A percentile compares a stretch with the other conserved stretches of the same genome.
Evolutionary conservation across 2,329 filamentous ascomycete species (phyloP).

Genomic region (Neofusicoccum kwambonambiense): DNA sequence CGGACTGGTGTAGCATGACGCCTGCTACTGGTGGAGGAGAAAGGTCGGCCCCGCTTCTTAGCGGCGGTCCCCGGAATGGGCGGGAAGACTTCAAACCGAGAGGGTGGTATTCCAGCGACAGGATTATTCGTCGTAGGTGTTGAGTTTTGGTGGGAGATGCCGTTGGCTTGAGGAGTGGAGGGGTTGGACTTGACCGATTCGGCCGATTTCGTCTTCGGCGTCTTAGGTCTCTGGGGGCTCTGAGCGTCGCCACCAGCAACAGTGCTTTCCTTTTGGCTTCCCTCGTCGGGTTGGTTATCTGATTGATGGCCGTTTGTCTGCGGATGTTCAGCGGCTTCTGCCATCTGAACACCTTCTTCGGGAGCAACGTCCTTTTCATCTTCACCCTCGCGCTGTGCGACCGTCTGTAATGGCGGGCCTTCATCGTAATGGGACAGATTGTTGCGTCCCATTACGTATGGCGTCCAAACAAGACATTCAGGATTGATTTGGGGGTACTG

Average conservation of each 20-base stretch:
- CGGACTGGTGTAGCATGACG: constrained; percentile 36
- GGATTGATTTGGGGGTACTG: constrained; percentile 82
- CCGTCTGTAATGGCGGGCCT: constrained; percentile 75
- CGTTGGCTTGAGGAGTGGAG: constrained; percentile 13
- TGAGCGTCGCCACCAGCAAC: neutral
- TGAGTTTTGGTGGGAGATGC: neutral
- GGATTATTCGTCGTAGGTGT: constrained; percentile 23
- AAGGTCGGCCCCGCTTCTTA: constrained; percentile 37
- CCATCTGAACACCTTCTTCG: constrained; percentile 46
- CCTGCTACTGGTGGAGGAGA: constrained; percentile 32
- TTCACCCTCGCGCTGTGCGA: constrained; percentile 81
- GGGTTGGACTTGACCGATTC: constrained; percentile 9
- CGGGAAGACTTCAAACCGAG: constrained; percentile 76
- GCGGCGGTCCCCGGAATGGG: constrained; percentile 54
- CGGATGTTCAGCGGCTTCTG: constrained; percentile 13
- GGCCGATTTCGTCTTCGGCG: neutral
- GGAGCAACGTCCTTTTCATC: constrained; percentile 42
- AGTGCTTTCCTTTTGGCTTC: neutral
- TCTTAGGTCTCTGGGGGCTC: constrained; percentile 7
- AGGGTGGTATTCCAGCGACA: constrained; percentile 58
- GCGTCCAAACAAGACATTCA: constrained; percentile 85
- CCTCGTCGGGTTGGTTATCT: neutral
- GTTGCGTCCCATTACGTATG: constrained; percentile 90
- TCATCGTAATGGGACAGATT: constrained; percentile 81
- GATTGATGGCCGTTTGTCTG: constrained; percentile 10